A percentile compares a stretch with the other conserved stretches of the same genome.
These are phyloP conservation scores for Neurospora africana DNA, from an alignment of 495 filamentous ascomycete species.

Conservation along the genomic window DNA sequence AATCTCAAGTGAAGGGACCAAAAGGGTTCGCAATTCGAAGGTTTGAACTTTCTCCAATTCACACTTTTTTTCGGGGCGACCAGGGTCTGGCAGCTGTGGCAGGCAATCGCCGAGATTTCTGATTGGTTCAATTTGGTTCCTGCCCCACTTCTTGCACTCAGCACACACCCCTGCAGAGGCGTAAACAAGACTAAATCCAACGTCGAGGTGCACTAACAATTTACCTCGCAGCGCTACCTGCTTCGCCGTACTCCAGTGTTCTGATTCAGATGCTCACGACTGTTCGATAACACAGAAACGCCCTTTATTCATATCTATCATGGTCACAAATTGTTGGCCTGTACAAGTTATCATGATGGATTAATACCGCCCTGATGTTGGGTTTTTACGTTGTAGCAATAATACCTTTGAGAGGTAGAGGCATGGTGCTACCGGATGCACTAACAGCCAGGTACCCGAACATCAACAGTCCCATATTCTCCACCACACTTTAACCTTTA, in stretches of 20 bases:
- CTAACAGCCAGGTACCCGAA: neutral
- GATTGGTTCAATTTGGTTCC: neutral
- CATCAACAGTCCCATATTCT: neutral
- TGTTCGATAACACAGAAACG: neutral
- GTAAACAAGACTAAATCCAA: neutral
- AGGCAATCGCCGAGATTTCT: neutral
- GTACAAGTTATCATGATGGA: fast-evolving
- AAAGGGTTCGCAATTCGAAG: neutral
- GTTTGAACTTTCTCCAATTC: neutral
- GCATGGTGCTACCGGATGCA: neutral
- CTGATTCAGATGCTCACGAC: neutral
- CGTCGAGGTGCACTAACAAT: neutral
- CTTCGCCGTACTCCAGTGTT: neutral
- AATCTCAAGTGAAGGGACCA: neutral
- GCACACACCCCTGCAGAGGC: neutral
- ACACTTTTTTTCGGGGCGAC: neutral
- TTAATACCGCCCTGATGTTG: neutral
- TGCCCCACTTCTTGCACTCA: neutral
- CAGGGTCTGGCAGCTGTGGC: neutral
- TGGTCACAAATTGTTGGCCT: neutral
- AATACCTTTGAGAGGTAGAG: neutral
- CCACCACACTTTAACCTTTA: neutral
- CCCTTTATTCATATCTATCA: neutral
- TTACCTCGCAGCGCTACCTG: neutral
- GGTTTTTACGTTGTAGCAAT: neutral